These are phyloP conservation scores for Litchi chinensis DNA, from an alignment of 345 rosid genomes.

Conservation along the genomic window DNA sequence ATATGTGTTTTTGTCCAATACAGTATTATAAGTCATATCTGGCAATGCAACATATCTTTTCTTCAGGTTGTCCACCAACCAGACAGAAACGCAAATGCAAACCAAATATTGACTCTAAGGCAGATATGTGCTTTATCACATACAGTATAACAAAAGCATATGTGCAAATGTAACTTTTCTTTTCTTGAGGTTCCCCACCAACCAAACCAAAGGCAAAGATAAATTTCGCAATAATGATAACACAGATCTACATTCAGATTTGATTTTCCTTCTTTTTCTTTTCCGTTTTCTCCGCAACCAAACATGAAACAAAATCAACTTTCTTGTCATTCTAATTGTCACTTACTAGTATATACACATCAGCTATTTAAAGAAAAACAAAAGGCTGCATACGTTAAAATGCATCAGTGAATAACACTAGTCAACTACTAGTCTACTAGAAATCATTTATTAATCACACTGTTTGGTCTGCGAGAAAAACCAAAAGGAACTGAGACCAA, in stretches of 20 bases:
- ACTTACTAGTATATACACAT: neutral
- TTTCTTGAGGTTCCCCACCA: neutral
- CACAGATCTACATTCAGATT: neutral
- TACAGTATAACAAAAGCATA: neutral
- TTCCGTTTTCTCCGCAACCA: neutral
- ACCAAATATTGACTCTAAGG: neutral
- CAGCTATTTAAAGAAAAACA: neutral
- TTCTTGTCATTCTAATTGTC: neutral
- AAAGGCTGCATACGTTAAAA: neutral
- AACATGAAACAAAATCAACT: neutral
- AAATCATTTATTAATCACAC: neutral
- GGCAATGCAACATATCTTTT: neutral
- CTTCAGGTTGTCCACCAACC: no score
- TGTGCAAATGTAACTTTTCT: neutral
- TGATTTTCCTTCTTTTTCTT: neutral
- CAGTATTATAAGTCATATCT: neutral
- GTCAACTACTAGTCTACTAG: neutral
- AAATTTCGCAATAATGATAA: neutral
- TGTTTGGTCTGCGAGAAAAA: neutral
- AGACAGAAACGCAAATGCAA: neutral
- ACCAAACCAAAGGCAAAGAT: neutral
- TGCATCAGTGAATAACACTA: neutral
- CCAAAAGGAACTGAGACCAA: neutral
- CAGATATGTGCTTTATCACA: neutral
- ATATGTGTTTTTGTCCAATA: neutral